A percentile compares a stretch with the other conserved stretches of the same genome.
Evolutionary conservation across 306 rosid genomes (phyloP).

Genomic region (Vigna mungo): DNA sequence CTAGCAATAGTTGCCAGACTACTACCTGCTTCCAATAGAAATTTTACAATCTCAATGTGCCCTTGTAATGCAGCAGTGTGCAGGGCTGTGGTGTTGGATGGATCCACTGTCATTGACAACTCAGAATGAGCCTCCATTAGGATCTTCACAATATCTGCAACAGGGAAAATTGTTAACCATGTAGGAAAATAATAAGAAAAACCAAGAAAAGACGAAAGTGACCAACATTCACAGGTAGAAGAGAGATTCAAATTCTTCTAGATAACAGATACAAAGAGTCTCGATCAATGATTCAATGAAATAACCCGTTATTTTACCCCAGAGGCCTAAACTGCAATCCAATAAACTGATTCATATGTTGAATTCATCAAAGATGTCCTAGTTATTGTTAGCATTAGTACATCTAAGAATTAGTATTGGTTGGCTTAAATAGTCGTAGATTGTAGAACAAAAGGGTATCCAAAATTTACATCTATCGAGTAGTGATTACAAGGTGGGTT

Average conservation of each 20-base stretch:
- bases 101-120: constrained; percentile 88
- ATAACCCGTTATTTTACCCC: not conserved
- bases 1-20: constrained; percentile 83
- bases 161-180: not conserved
- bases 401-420: not conserved
- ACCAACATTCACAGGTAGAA: not conserved
- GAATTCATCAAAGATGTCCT: not conserved
- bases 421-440: not conserved
- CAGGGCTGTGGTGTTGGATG: constrained; percentile 91
- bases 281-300: not conserved
- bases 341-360: not conserved
- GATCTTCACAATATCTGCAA: constrained; percentile 74
- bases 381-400: not conserved
- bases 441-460: not conserved
- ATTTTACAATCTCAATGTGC: constrained; percentile 72
- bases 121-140: constrained; percentile 84
- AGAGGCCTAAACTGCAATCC: not conserved
- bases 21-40: constrained; percentile 82
- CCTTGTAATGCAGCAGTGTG: constrained; percentile 99
- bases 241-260: not conserved
- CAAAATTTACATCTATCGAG: not conserved
- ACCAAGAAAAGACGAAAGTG: not conserved
- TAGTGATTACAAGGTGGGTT: not conserved
- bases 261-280: not conserved
- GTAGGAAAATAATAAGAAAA: not conserved